Evolutionary conservation across 148 eudicot species (phyloP), one percentile per base, ranked within the genome.

Genomic region (Vaccinium myrtillus): DNA sequence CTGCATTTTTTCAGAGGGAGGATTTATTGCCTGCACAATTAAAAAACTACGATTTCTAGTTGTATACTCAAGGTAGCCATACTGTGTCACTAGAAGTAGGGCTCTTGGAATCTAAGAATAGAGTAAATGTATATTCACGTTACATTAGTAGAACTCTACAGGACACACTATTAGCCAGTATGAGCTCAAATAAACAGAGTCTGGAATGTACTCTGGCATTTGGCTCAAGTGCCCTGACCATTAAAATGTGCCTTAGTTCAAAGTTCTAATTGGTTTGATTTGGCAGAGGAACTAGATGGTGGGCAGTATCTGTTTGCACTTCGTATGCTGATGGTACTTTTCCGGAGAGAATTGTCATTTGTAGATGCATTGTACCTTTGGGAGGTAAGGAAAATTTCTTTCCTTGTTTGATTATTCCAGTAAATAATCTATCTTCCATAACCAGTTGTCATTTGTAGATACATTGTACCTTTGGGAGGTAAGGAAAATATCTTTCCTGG

Each of bases 261-360:
- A 59, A 53, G 78, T 78, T 67, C 36, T 81, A 53, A 21, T 55
- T 58, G 65, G 58, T 75, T 87, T 54, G 65, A 39, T 87, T 84
- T 87, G 79, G 78, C 92, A 96, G 99, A 94, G 93, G 98, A 93
- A 49, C 82, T 96, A 81, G 98, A 94, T 91, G 98, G 97, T 77
- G 99, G 99, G 75, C 93, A 96, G 86, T 96, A 96, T 87, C 86
- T 96, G 78, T 96, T 96, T 88, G 99, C 99, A 77, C 92, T 96
- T 80, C 98, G 98, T 81, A 96, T 96, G 99, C 88, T 96, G 88
- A 96, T 96, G 99, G 98, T 94, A 69, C 94, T 93, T 86, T 96
- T 96, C 84, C 90, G 98, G 87, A 93, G 99, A 87, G 99, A 96
- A 86, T 93, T 96, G 89, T 93, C 97, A 3, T 92, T 94, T 84